A percentile compares a stretch with the other conserved stretches of the same genome.
These are phyloP conservation scores for Aquilaria sinensis DNA, from an alignment of 345 rosid species.

Conservation along the genomic window DNA sequence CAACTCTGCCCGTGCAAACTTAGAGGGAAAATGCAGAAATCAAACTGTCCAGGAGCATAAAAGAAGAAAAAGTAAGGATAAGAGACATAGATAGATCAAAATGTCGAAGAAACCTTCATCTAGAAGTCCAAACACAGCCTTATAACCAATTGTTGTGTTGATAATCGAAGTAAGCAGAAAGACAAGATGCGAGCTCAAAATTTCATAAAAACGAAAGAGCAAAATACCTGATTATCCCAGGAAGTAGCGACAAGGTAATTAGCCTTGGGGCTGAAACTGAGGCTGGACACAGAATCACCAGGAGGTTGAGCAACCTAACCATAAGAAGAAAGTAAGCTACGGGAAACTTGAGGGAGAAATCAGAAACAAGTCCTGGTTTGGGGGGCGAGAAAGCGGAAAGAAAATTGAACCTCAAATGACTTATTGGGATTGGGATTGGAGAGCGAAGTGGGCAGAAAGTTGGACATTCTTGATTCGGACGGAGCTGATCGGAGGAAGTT, in stretches of 20 bases:
- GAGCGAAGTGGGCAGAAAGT: slow-evolving; percentile 10
- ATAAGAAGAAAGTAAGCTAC: neutral
- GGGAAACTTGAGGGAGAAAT: neutral
- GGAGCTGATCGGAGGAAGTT: neutral
- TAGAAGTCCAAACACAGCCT: too few relatives aligned
- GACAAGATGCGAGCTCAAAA: neutral
- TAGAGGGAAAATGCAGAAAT: too few relatives aligned
- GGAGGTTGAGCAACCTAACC: slow-evolving; percentile 76
- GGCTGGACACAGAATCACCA: slow-evolving; percentile 77
- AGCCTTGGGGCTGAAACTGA: slow-evolving; percentile 88
- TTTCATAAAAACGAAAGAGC: neutral
- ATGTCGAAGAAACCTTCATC: too few relatives aligned
- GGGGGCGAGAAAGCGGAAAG: neutral
- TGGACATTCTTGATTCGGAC: slow-evolving; percentile 1
- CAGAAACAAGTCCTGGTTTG: neutral
- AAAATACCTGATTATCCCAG: slow-evolving; percentile 86
- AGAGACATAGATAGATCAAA: neutral
- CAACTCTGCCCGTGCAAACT: too few relatives aligned
- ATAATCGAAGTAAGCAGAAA: too few relatives aligned
- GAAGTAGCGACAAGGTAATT: slow-evolving; percentile 82
- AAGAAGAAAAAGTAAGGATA: neutral
- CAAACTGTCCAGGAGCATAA: neutral
- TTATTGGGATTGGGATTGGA: slow-evolving; percentile 66
- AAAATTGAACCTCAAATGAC: slow-evolving; percentile 51
- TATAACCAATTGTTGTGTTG: neutral